A percentile compares a stretch with the other conserved stretches of the same genome.
These are phyloP conservation scores for Scutellaria galericulata DNA, from an alignment of 257 asterid species.

Conservation along the genomic window DNA sequence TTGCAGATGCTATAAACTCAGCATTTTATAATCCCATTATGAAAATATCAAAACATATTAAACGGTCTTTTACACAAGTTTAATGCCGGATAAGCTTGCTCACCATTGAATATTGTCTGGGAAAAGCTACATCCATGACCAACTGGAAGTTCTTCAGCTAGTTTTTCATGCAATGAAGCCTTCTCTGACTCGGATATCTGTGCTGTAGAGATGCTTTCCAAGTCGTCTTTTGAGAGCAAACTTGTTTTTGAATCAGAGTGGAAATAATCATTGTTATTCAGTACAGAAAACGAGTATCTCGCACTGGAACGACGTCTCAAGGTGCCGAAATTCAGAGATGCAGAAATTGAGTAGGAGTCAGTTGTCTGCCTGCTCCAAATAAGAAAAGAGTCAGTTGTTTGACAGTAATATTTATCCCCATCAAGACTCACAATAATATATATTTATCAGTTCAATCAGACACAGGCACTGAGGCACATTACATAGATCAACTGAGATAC, in stretches of 20 bases:
- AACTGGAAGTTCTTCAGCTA: conserved; percentile 65
- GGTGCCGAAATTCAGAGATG: conserved; percentile 60
- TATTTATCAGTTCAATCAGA: neutral
- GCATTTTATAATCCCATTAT: neutral
- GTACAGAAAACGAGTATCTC: conserved; percentile 42
- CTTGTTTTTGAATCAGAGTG: conserved; percentile 51
- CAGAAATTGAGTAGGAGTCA: conserved; percentile 62
- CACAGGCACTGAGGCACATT: neutral
- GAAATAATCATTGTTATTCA: conserved; percentile 27
- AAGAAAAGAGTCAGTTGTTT: neutral
- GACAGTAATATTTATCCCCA: neutral
- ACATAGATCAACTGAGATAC: neutral
- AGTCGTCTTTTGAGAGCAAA: conserved; percentile 50
- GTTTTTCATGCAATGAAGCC: conserved; percentile 46
- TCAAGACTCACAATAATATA: neutral
- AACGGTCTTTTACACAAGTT: neutral
- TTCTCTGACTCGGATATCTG: conserved; percentile 51
- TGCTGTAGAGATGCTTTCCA: conserved; percentile 31
- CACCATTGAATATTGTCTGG: conserved; percentile 83
- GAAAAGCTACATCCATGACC: conserved; percentile 70
- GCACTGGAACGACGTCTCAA: conserved; percentile 47
- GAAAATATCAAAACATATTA: neutral
- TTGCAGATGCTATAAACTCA: neutral
- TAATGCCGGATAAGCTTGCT: conserved; percentile 12
- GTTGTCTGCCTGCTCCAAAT: conserved; percentile 58